These are phyloP conservation scores for Coleophoma eucalyptorum DNA, from an alignment of 2,329 filamentous ascomycete species.

Conservation along the genomic window DNA sequence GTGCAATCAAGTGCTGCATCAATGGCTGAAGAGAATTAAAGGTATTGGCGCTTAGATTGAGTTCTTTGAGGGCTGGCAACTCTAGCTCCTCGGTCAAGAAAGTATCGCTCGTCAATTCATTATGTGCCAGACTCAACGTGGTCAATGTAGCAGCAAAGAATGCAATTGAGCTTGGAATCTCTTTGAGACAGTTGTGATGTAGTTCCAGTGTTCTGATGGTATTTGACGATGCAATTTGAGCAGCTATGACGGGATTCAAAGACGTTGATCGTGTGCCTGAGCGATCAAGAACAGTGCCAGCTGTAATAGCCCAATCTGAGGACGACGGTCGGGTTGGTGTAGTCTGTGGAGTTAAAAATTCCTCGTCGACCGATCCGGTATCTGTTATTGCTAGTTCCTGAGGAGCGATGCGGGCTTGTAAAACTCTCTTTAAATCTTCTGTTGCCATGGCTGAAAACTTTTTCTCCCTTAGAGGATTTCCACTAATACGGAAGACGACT, in stretches of 20 bases:
- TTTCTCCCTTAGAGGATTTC: conserved; percentile 88
- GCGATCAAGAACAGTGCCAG: conserved; percentile 59
- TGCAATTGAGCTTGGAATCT: conserved; percentile 65
- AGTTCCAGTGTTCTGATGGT: conserved; percentile 59
- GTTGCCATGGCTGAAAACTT: conserved; percentile 79
- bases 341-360: conserved; percentile 19
- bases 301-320: conserved; percentile 23
- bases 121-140: conserved; percentile 70
- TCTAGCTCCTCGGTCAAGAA: conserved; percentile 65
- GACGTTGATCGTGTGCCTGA: conserved; percentile 62
- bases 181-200: conserved; percentile 71
- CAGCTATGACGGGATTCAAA: conserved; percentile 54
- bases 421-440: conserved; percentile 73
- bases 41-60: conserved; percentile 72
- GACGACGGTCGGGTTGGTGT: conserved; percentile 17
- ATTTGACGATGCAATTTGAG: conserved; percentile 48
- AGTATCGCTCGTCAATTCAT: conserved; percentile 60
- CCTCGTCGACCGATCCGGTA: conserved; percentile 30
- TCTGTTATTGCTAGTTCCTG: conserved; percentile 20
- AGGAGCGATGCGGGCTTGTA: conserved; percentile 65
- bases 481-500: conserved; percentile 70
- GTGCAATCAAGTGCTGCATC: conserved; percentile 64
- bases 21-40: conserved; percentile 68
- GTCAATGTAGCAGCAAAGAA: conserved; percentile 69
- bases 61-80: conserved; percentile 70